phyloP scores from a whole-genome alignment of 352 stramenopile genomes.

The Phytophthora sp. region DNA sequence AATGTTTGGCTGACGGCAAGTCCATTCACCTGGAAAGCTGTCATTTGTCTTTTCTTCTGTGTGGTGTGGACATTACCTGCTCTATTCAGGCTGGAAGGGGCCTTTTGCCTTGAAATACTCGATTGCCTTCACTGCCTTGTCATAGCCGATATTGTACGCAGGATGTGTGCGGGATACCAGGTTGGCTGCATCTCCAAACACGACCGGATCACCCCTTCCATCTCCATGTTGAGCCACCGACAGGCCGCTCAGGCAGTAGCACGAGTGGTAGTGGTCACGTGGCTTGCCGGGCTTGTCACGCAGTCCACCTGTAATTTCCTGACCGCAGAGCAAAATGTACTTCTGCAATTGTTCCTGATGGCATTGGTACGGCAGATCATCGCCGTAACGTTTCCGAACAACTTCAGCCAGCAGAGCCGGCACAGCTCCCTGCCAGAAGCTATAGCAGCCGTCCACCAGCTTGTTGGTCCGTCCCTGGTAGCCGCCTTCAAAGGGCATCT shows the following conservation, averaged over 20 bases:
- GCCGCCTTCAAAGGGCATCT: constrained; percentile 94
- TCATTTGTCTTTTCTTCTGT: constrained; percentile 13
- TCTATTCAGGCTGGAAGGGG: constrained; percentile 51
- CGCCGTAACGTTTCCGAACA: constrained; percentile 43
- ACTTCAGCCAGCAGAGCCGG: constrained; percentile 78
- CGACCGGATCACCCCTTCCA: constrained; percentile 41
- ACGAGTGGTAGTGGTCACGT: constrained; percentile 99
- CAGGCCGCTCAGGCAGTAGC: constrained; percentile 97
- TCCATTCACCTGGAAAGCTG: constrained; percentile 10
- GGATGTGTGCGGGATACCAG: constrained; percentile 87
- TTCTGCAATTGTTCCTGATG: constrained; percentile 82
- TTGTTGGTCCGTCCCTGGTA: constrained; percentile 98
- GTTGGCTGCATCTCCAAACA: constrained; percentile 71
- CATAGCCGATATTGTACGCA: constrained; percentile 92
- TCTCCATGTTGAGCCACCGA: constrained; percentile 93
- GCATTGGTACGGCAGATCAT: constrained; percentile 63
- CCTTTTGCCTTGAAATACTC: constrained; percentile 73
- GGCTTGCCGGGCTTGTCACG: constrained; percentile 95
- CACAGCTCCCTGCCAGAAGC: constrained; percentile 98
- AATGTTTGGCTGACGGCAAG: constrained; percentile 14
- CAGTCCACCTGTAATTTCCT: constrained; percentile 94
- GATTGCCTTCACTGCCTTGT: constrained; percentile 78
- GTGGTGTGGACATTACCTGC: constrained; percentile 1
- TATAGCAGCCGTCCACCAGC: constrained; percentile 99
- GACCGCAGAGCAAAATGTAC: constrained; percentile 95